Conservation (phyloP, 495 filamentous ascomycete species). For the Corynascus novoguineensis region DNA sequence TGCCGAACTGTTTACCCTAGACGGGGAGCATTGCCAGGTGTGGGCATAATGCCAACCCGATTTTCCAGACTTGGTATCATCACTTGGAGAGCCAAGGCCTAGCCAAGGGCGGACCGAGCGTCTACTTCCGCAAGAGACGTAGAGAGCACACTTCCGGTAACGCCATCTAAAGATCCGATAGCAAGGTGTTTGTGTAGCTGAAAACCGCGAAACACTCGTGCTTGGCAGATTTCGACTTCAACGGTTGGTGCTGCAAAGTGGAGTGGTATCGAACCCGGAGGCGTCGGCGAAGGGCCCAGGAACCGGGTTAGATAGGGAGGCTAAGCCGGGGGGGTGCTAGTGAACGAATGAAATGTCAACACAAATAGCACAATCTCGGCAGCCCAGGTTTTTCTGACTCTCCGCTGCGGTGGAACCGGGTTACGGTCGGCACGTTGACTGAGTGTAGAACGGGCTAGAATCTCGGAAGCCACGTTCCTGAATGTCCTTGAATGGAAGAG, state of each 20-base stretch:
- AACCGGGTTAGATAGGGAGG: conserved; percentile 4
- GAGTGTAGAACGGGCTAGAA: conserved; percentile 18
- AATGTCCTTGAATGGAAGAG: conserved; percentile 28
- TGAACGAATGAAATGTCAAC: neutral
- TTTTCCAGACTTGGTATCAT: conserved; percentile 1
- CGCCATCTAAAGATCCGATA: conserved; percentile 2
- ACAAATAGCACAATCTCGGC: conserved; percentile 24
- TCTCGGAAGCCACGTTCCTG: conserved; percentile 34
- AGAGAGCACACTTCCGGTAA: too few relatives aligned
- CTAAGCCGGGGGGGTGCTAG: neutral
- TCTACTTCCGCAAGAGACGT: conserved; percentile 14
- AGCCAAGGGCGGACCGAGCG: neutral
- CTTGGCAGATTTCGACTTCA: conserved; percentile 9
- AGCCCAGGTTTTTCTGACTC: conserved; percentile 23
- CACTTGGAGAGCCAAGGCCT: neutral
- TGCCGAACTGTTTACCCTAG: neutral
- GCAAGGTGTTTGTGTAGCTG: too few relatives aligned
- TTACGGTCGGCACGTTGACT: conserved; percentile 18
- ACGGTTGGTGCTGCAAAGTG: conserved; percentile 1
- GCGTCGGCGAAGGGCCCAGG: neutral
- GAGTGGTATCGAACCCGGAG: conserved; percentile 1
- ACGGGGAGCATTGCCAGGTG: neutral
- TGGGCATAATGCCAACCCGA: neutral
- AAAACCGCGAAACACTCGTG: neutral
- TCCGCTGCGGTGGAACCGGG: conserved; percentile 23